Percentiles rank a stretch among this genome's conserved stretches.
phyloP scores from a whole-genome alignment of 78 protist genomes.

The slime mould (Dictyostelium discoideum) region DNA sequence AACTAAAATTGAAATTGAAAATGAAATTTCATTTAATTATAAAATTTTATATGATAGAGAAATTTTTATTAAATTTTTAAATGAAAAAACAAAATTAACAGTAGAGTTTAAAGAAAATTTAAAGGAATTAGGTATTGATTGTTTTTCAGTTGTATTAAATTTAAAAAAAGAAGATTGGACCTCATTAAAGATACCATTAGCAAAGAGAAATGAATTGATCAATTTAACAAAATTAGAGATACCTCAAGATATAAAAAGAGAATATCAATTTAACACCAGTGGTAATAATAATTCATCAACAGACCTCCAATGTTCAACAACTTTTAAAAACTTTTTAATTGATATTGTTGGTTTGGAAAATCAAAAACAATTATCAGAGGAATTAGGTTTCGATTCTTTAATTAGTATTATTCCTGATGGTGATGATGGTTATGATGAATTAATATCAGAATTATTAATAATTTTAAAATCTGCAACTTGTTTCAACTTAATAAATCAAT shows the following conservation, averaged over 20 bases:
- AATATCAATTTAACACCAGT: background rate
- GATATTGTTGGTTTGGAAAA: background rate
- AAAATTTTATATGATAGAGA: constrained; percentile 16
- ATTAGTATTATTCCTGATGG: background rate
- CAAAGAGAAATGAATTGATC: constrained; percentile 17
- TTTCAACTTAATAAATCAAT: constrained; percentile 5
- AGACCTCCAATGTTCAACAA: background rate
- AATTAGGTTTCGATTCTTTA: background rate
- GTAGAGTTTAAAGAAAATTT: background rate
- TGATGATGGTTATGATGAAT: background rate
- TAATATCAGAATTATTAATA: background rate
- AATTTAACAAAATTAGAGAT: constrained; percentile 19
- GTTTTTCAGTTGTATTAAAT: constrained; percentile 26
- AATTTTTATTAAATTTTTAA: constrained; percentile 4
- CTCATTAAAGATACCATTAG: constrained; percentile 18
- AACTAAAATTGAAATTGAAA: background rate
- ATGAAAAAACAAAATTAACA: constrained; percentile 14
- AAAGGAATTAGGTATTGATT: constrained; percentile 4
- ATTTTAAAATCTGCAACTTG: background rate
- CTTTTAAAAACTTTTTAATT: background rate
- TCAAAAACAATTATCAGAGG: background rate
- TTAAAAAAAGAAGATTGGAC: constrained; percentile 31
- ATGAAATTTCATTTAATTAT: background rate
- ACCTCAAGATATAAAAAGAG: background rate
- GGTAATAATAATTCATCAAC: background rate